Evolutionary conservation across 2,329 filamentous ascomycete species (phyloP).

Genomic region (Alternaria triticina): DNA sequence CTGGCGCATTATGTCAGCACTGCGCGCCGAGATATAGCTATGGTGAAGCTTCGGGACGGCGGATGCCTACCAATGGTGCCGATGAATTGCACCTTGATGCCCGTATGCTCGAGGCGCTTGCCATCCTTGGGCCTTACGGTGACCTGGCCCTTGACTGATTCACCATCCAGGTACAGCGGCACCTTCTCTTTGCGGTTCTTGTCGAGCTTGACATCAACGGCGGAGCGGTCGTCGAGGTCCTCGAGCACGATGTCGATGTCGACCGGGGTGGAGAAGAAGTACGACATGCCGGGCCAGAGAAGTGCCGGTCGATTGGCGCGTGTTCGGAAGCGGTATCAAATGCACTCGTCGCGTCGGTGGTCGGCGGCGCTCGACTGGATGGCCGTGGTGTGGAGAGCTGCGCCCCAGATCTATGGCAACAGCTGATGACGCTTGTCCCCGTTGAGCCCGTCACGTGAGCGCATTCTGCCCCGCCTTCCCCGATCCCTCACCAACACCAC

Average conservation of each 20-base stretch:
- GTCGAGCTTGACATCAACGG: slow-evolving; percentile 97
- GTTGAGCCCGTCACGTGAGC: slow-evolving; percentile 16
- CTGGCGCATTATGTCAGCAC: slow-evolving; percentile 55
- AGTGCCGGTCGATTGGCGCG: background rate
- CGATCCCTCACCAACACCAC: background rate
- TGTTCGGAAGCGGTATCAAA: background rate
- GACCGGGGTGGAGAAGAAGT: slow-evolving; percentile 92
- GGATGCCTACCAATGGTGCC: slow-evolving; percentile 82
- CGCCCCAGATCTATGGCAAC: slow-evolving; percentile 22
- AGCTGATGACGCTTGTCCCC: slow-evolving; percentile 17
- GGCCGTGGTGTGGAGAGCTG: slow-evolving; percentile 12
- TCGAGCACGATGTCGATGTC: slow-evolving; percentile 99
- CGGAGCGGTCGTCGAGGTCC: slow-evolving; percentile 89
- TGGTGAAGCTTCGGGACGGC: background rate
- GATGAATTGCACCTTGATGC: slow-evolving; percentile 99
- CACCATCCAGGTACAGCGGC: slow-evolving; percentile 95
- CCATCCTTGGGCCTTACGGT: slow-evolving; percentile 97
- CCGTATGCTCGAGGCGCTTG: slow-evolving; percentile 95
- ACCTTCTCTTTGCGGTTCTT: slow-evolving; percentile 98
- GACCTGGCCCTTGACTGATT: slow-evolving; percentile 95
- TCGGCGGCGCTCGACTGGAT: slow-evolving; percentile 23
- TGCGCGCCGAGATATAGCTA: background rate
- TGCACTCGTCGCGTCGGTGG: slow-evolving; percentile 14
- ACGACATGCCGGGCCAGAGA: slow-evolving; percentile 71
- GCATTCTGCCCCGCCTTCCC: slow-evolving; percentile 11